Percentiles rank a stretch among this genome's conserved stretches.
phyloP scores from a whole-genome alignment of 2,329 filamentous ascomycete species.

The Apiospora marii region DNA sequence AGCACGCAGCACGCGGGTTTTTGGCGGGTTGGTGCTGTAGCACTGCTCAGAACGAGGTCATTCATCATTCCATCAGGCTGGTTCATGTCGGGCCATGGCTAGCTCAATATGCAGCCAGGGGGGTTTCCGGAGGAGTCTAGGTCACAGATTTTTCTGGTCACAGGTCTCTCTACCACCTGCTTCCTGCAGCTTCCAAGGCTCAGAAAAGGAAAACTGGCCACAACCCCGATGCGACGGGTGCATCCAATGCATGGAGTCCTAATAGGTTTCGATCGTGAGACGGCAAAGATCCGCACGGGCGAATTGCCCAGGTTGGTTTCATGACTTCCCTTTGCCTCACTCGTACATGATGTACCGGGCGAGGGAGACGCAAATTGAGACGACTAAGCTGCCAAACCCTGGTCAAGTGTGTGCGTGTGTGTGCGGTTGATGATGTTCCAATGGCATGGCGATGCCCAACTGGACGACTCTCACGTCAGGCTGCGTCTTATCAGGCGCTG shows the following conservation, averaged over 20 bases:
- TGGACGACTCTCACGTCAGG: constrained; percentile 6
- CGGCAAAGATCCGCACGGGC: constrained; percentile 17
- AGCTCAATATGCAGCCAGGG: constrained; percentile 17
- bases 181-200: constrained; percentile 3
- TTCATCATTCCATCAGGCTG: constrained; percentile 17
- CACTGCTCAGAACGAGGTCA: constrained; percentile 6
- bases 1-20: not conserved
- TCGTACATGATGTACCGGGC: constrained; percentile 5
- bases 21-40: not conserved
- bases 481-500: not conserved
- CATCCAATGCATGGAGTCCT: not conserved
- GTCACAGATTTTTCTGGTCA: constrained; percentile 7
- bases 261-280: not conserved
- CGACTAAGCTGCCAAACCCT: constrained; percentile 1
- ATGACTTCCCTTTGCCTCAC: constrained; percentile 4
- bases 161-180: not conserved
- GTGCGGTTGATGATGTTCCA: not conserved
- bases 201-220: constrained; percentile 8
- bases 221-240: not conserved
- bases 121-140: not conserved
- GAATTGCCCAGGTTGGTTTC: constrained; percentile 6
- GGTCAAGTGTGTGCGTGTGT: not conserved
- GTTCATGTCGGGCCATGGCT: constrained; percentile 17
- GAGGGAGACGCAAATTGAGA: not conserved
- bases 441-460: not conserved